Conservation (phyloP, 2,329 filamentous ascomycete genomes). For the Fusarium neocosmosporiellum region DNA sequence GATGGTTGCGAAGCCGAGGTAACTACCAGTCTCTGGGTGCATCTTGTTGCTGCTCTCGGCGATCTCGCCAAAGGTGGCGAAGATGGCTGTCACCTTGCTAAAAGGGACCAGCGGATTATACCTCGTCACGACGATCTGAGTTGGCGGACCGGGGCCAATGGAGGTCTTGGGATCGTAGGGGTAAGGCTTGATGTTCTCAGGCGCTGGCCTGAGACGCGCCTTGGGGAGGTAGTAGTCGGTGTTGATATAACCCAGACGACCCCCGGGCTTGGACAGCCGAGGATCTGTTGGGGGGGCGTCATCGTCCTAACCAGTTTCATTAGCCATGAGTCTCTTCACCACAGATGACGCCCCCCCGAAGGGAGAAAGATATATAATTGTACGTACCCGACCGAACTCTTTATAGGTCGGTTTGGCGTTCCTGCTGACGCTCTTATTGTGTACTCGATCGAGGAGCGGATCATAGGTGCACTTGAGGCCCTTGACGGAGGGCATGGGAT, state of each 20-base stretch:
- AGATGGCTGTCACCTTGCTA: constrained; percentile 78
- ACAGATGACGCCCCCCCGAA: constrained; percentile 70
- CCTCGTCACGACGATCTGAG: constrained; percentile 93
- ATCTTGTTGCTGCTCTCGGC: constrained; percentile 93
- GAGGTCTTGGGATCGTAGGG: constrained; percentile 84
- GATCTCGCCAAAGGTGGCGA: constrained; percentile 87
- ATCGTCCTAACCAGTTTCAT: constrained; percentile 76
- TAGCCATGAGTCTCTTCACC: constrained; percentile 66
- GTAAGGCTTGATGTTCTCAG: constrained; percentile 86
- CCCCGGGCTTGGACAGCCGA: constrained; percentile 75
- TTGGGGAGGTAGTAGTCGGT: constrained; percentile 77
- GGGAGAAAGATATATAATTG: constrained; percentile 53
- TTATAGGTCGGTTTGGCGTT: constrained; percentile 70
- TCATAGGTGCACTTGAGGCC: constrained; percentile 72
- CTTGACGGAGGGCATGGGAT: constrained; percentile 64
- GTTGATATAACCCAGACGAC: constrained; percentile 74
- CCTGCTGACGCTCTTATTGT: constrained; percentile 64
- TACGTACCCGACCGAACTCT: constrained; percentile 76
- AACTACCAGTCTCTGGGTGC: constrained; percentile 93
- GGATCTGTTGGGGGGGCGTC: constrained; percentile 84
- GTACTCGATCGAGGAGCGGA: constrained; percentile 64
- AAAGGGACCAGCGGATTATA: constrained; percentile 92
- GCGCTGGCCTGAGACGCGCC: constrained; percentile 76
- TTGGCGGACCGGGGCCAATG: constrained; percentile 87
- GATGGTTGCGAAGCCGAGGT: constrained; percentile 92